Conservation (phyloP, 306 rosid species). For the Adenanthera pavonina region DNA sequence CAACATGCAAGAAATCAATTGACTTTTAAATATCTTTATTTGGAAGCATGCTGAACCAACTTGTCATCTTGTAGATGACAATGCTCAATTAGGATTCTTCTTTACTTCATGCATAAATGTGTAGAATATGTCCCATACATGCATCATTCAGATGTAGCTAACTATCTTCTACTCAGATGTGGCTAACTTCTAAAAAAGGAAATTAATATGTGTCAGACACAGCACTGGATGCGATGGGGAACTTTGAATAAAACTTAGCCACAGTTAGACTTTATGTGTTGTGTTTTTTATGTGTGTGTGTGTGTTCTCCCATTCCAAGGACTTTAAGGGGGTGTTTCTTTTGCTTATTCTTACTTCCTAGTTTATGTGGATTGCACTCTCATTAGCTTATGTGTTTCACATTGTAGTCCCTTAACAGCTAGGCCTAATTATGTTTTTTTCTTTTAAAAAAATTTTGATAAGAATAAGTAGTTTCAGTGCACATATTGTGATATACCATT, state of each 20-base stretch:
- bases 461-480: not conserved
- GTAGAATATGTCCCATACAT: not conserved
- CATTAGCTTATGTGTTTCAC: not conserved
- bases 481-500: not conserved
- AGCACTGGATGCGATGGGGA: not conserved
- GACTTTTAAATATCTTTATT: not conserved
- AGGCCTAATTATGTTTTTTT: not conserved
- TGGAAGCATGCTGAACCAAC: not conserved
- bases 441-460: not conserved
- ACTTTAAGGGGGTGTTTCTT: not conserved
- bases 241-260: not conserved
- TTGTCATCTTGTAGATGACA: not conserved
- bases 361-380: not conserved
- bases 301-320: not conserved
- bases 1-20: not conserved
- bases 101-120: not conserved
- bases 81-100: not conserved
- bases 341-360: too few species aligned
- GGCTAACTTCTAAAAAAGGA: not conserved
- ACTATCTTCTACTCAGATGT: not conserved
- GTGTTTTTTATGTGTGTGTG: not conserved
- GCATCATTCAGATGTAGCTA: not conserved
- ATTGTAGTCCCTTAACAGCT: not conserved
- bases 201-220: not conserved
- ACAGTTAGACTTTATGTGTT: not conserved